Conservation (phyloP, 257 asterid species). For the Rubia yunnanensis region DNA sequence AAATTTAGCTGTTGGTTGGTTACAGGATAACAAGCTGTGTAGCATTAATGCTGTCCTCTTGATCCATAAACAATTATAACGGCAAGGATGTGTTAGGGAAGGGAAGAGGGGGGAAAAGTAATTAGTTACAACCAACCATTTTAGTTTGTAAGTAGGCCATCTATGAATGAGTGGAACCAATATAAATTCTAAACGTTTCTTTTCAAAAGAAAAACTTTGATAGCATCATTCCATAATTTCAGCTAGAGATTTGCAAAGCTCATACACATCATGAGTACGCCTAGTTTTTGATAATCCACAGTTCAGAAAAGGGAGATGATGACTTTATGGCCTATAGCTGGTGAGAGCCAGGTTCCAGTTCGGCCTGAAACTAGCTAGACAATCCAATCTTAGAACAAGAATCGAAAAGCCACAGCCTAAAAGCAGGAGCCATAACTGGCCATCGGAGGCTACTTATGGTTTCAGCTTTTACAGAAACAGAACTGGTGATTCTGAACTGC, state of each 20-base stretch:
- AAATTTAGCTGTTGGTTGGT: not conserved
- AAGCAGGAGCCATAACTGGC: no score
- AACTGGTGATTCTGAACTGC: no score
- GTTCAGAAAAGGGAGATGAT: not conserved
- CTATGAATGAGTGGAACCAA: not conserved
- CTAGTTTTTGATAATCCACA: not conserved
- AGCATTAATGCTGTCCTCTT: not conserved
- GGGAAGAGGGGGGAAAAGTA: not conserved
- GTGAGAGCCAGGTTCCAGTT: not conserved
- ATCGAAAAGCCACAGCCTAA: not conserved
- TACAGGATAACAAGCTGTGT: not conserved
- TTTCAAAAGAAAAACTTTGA: not conserved
- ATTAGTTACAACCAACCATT: not conserved
- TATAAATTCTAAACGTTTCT: not conserved
- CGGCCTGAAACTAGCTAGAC: not conserved
- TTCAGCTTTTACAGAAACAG: no score
- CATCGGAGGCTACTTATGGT: no score
- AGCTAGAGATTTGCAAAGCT: slow-evolving; percentile 3
- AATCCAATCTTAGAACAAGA: not conserved
- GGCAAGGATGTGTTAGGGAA: not conserved
- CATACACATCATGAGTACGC: not conserved
- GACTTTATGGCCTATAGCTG: not conserved
- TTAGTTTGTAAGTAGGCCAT: not conserved
- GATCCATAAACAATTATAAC: not conserved
- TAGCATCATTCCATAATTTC: not conserved